phyloP scores from a whole-genome alignment of 352 stramenopile genomes.

The Globisporangium megalacanthum region DNA sequence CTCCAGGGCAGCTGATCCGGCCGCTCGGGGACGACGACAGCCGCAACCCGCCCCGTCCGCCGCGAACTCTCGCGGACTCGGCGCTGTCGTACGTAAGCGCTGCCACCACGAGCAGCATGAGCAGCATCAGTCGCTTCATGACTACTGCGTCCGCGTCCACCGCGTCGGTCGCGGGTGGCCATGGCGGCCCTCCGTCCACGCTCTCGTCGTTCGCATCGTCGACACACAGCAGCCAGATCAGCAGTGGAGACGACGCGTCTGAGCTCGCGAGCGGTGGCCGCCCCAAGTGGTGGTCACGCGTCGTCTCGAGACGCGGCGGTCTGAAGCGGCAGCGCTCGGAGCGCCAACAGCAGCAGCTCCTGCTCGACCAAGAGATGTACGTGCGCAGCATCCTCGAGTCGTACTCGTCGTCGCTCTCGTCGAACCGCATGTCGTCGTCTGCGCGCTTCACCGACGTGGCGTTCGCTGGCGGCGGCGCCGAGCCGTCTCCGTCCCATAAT shows the following conservation, averaged over 20 bases:
- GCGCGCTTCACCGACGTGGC: conserved; percentile 21
- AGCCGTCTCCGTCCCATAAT: conserved; percentile 11
- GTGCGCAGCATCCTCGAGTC: conserved; percentile 72
- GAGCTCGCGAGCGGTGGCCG: conserved; percentile 14
- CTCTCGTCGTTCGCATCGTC: conserved; percentile 16
- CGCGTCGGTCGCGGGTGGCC: neutral
- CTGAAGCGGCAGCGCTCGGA: conserved; percentile 14
- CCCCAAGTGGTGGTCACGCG: conserved; percentile 34
- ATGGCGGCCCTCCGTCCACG: conserved; percentile 7
- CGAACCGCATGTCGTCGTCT: conserved; percentile 41
- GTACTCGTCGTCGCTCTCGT: conserved; percentile 68
- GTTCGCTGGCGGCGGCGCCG: conserved; percentile 12
- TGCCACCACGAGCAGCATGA: conserved; percentile 2
- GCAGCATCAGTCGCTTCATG: conserved; percentile 10
- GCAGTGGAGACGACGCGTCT: conserved; percentile 5
- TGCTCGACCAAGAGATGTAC: conserved; percentile 58
- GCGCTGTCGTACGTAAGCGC: conserved; percentile 10
- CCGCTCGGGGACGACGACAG: conserved; percentile 1
- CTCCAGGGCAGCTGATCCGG: no score
- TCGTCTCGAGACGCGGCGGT: conserved; percentile 22
- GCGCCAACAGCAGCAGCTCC: conserved; percentile 10
- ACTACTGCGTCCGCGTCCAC: conserved; percentile 2
- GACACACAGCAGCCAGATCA: conserved; percentile 8
- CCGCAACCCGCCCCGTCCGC: neutral
- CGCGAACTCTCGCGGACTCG: conserved; percentile 1